These are phyloP conservation scores for Tagetes erecta DNA, from an alignment of 129 eudicot species.

Conservation along the genomic window DNA sequence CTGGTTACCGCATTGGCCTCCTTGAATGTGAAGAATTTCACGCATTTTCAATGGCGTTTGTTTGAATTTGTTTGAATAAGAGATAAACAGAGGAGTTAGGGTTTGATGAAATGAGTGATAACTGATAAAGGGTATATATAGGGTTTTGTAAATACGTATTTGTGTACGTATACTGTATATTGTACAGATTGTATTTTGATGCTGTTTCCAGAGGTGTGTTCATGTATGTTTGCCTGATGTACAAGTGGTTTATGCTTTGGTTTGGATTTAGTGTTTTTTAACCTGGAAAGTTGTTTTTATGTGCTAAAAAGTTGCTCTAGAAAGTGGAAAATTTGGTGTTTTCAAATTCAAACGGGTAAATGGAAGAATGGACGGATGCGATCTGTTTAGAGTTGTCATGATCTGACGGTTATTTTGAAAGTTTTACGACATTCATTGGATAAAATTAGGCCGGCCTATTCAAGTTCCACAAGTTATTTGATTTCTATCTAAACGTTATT, in stretches of 20 bases:
- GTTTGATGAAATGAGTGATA: neutral
- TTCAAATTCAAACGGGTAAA: neutral
- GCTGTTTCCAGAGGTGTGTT: neutral
- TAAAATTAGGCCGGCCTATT: too few relatives aligned
- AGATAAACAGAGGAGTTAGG: neutral
- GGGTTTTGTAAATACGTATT: neutral
- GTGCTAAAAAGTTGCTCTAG: slow-evolving; percentile 18
- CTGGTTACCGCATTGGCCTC: slow-evolving; percentile 21
- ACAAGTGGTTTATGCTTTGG: neutral
- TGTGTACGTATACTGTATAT: neutral
- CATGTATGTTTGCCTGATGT: neutral
- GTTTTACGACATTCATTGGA: too few relatives aligned
- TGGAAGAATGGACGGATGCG: too few relatives aligned
- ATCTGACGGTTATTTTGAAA: too few relatives aligned
- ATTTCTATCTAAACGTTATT: too few relatives aligned
- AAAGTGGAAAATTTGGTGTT: neutral
- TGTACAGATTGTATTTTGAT: neutral
- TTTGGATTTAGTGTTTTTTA: neutral
- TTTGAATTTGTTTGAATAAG: neutral
- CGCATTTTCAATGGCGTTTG: slow-evolving; percentile 12
- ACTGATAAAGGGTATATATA: neutral
- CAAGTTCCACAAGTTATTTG: too few relatives aligned
- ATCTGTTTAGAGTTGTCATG: too few relatives aligned
- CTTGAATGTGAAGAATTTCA: slow-evolving; percentile 17
- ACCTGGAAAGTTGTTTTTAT: neutral